phyloP scores from a whole-genome alignment of 1,284 basidiomycete genomes.

The Leucoagaricus sp. region DNA sequence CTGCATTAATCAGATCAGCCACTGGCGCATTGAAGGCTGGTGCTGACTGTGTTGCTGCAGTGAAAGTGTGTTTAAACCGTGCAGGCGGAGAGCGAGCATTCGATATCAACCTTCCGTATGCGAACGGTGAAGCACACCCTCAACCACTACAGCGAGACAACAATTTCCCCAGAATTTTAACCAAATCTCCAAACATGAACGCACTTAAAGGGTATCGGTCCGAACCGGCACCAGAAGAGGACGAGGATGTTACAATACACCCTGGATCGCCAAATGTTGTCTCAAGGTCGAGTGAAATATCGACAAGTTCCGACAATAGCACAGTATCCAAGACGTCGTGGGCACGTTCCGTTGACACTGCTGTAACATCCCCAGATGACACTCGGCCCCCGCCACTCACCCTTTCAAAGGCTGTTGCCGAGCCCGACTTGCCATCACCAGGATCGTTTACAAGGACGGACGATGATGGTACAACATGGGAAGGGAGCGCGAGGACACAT shows the following conservation, averaged over 20 bases:
- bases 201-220: constrained; percentile 28
- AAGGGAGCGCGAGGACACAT: constrained; percentile 44
- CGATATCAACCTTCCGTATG: constrained; percentile 60
- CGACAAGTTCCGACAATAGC: constrained; percentile 43
- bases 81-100: constrained; percentile 62
- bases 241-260: constrained; percentile 60
- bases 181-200: constrained; percentile 7
- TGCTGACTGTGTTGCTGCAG: constrained; percentile 84
- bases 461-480: constrained; percentile 58
- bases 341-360: constrained; percentile 45
- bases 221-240: constrained; percentile 24
- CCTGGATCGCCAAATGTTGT: constrained; percentile 36
- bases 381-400: constrained; percentile 29
- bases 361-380: constrained; percentile 49
- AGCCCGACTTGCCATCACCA: constrained; percentile 49
- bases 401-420: constrained; percentile 32
- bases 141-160: neutral
- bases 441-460: constrained; percentile 48
- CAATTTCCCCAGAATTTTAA: neutral
- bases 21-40: constrained; percentile 87
- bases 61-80: constrained; percentile 75
- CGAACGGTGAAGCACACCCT: constrained; percentile 38
- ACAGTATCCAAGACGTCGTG: constrained; percentile 44
- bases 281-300: constrained; percentile 31
- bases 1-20: constrained; percentile 75